phyloP scores from a whole-genome alignment of 768 basidiomycete species.

The Boletus subparvulus region DNA sequence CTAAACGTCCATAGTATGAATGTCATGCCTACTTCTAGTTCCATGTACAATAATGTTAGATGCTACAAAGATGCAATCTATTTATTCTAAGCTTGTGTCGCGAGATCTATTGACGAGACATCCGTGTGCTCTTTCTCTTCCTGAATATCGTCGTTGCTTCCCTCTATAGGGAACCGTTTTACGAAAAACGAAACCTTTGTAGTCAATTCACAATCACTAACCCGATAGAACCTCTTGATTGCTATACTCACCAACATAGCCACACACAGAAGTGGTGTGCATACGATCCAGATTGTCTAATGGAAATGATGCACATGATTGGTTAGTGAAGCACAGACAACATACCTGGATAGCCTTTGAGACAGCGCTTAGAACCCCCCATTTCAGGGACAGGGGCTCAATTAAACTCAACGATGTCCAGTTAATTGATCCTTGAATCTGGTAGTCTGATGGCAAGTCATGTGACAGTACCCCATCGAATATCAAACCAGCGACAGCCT shows the following conservation, averaged over 20 bases:
- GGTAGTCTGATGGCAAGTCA: constrained; percentile 50
- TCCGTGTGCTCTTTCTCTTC: constrained; percentile 20
- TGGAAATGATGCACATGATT: constrained; percentile 15
- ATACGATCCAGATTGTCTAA: constrained; percentile 73
- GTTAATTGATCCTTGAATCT: constrained; percentile 47
- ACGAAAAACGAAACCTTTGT: constrained; percentile 32
- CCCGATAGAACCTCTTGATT: not conserved
- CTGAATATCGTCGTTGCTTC: constrained; percentile 8
- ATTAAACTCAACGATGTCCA: constrained; percentile 51
- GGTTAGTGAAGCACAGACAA: not conserved
- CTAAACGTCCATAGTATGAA: constrained; percentile 1
- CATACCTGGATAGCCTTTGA: constrained; percentile 64
- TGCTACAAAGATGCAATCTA: constrained; percentile 3
- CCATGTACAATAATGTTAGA: constrained; percentile 18
- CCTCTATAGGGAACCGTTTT: constrained; percentile 27
- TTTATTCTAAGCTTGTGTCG: constrained; percentile 19
- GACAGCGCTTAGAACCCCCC: constrained; percentile 50
- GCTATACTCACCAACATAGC: constrained; percentile 55
- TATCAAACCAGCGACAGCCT: constrained; percentile 78
- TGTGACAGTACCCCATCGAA: constrained; percentile 55
- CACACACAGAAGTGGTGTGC: constrained; percentile 64
- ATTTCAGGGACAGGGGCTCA: constrained; percentile 44
- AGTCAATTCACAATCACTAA: constrained; percentile 8
- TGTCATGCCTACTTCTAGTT: constrained; percentile 9
- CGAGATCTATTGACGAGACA: constrained; percentile 3